Base-by-base conservation (phyloP, 176 grass and related monocot genomes). In the Pontederia paniculata region DNA sequence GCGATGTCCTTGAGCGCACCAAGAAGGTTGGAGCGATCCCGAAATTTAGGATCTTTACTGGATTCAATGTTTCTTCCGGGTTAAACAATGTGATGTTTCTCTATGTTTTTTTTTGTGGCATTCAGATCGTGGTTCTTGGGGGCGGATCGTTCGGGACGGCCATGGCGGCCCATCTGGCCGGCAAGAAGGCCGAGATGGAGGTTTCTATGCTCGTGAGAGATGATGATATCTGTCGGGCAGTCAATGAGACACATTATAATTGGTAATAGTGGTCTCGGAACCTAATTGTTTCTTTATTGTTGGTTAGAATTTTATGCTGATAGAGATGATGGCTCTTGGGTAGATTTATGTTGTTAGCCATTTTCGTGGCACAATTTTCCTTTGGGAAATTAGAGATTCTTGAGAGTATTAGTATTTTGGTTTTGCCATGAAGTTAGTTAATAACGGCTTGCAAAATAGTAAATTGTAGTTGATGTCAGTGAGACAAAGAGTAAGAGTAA, bases 71-170 rank as follows among this genome's bases (percentile, higher is more conserved):
- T 13, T 56, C 1, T 56, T 23, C 12, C 25, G 12, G 6, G 6
- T 13, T 10, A 23, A 13, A 20, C 2, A 23, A 55, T 10, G 18
- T 55, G 3, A n/a, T n/a, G n/a, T 41, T 41, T 9, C 11, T 14
- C 22, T n/a, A 12, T 16, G 12, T 50, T 54, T 20, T 31, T 56
- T 70, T 20, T 12, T 22, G 55, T 2, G 7, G 45, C 28, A 37
- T 37, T 68, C 74, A 94, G 84, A 80, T 95, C 1, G 85, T 81
- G 42, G 65, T 89, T 65, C 77, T 96, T 15, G 90, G 90, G 9
- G 90, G 82, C 0, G 90, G 90, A 11, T 96, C 82, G 7, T 96
- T 96, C 42, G 90, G 85, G 59, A 96, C 85, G 23, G 79, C 85
- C 8, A 89, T 96, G 85, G 90, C 82, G 1, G 85, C 74, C 17